phyloP scores from a whole-genome alignment of 306 rosid species.

The Bauhinia variegata region DNA sequence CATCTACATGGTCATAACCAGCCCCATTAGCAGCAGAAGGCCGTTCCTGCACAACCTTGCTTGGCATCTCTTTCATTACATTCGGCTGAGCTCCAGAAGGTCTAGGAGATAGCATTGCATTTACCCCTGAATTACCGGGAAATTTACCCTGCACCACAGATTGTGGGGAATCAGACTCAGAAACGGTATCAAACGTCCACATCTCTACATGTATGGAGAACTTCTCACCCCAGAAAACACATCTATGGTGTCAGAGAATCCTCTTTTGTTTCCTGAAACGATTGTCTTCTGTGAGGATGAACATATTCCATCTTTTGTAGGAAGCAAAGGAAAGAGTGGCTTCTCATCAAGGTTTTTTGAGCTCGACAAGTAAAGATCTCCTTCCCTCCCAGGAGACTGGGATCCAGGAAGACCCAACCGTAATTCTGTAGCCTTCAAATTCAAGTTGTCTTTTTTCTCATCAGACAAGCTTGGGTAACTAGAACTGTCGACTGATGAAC shows the following conservation, averaged over 20 bases:
- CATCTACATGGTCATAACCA: slow-evolving; percentile 49
- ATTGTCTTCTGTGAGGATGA: slow-evolving; percentile 55
- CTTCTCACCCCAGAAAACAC: slow-evolving; percentile 67
- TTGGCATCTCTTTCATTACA: slow-evolving; percentile 54
- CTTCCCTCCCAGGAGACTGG: slow-evolving; percentile 73
- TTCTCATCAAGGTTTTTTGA: slow-evolving; percentile 72
- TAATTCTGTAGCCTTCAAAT: slow-evolving; percentile 87
- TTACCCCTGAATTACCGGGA: slow-evolving; percentile 59
- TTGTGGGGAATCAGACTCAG: slow-evolving; percentile 44
- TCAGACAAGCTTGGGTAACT: slow-evolving; percentile 59
- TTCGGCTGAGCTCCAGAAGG: slow-evolving; percentile 63
- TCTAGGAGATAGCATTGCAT: slow-evolving; percentile 63
- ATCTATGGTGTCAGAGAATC: slow-evolving; percentile 81
- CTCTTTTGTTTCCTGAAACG: slow-evolving; percentile 86
- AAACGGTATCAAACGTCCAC: slow-evolving; percentile 41
- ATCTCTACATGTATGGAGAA: slow-evolving; percentile 41
- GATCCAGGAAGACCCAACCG: slow-evolving; percentile 96
- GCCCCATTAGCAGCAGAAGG: slow-evolving; percentile 60
- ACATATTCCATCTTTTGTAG: slow-evolving; percentile 73
- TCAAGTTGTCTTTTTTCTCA: slow-evolving; percentile 67
- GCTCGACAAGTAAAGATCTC: slow-evolving; percentile 48
- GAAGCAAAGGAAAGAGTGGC: slow-evolving; percentile 82
- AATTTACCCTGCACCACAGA: slow-evolving; percentile 67
- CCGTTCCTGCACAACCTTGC: slow-evolving; percentile 65
- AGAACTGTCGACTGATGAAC: slow-evolving; percentile 94